Evolutionary conservation across 768 basidiomycete species (phyloP).

Genomic region (Suillus americanus): DNA sequence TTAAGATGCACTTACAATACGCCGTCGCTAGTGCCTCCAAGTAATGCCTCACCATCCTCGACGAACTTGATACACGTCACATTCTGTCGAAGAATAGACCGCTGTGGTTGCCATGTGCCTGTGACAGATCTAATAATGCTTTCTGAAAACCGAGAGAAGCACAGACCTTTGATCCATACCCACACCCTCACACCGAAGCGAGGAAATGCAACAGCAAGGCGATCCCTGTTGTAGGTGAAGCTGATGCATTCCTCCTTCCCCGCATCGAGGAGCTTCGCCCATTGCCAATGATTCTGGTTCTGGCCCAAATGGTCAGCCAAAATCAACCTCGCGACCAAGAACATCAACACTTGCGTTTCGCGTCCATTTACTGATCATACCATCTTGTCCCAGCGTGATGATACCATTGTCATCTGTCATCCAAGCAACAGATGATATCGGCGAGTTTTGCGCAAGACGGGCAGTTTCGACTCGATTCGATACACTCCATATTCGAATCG

Average conservation of each 20-base stretch:
- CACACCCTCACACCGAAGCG: constrained; percentile 63
- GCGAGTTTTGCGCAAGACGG: constrained; percentile 51
- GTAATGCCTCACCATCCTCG: constrained; percentile 58
- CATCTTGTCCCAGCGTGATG: constrained; percentile 56
- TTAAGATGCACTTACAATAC: constrained; percentile 47
- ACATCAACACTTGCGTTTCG: constrained; percentile 42
- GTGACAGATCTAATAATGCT: constrained; percentile 7
- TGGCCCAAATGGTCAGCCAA: constrained; percentile 16
- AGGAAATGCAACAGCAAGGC: constrained; percentile 63
- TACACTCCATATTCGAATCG: constrained; percentile 65
- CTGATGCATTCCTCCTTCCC: constrained; percentile 47
- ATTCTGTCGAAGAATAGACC: constrained; percentile 62
- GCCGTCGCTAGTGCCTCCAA: constrained; percentile 72
- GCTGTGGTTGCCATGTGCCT: constrained; percentile 66
- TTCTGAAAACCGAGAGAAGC: neutral
- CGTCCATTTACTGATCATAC: constrained; percentile 60
- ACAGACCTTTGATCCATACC: constrained; percentile 56
- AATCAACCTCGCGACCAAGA: neutral
- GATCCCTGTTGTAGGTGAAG: constrained; percentile 55
- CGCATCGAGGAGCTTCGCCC: constrained; percentile 53
- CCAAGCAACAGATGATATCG: constrained; percentile 54
- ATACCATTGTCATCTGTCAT: constrained; percentile 57
- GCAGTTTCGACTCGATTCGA: constrained; percentile 49
- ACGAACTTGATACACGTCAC: constrained; percentile 65
- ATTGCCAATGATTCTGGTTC: constrained; percentile 55